Evolutionary conservation across 257 asterid species (phyloP), one percentile per base, ranked within the genome.

Genomic region (Nicotiana tomentosiformis): DNA sequence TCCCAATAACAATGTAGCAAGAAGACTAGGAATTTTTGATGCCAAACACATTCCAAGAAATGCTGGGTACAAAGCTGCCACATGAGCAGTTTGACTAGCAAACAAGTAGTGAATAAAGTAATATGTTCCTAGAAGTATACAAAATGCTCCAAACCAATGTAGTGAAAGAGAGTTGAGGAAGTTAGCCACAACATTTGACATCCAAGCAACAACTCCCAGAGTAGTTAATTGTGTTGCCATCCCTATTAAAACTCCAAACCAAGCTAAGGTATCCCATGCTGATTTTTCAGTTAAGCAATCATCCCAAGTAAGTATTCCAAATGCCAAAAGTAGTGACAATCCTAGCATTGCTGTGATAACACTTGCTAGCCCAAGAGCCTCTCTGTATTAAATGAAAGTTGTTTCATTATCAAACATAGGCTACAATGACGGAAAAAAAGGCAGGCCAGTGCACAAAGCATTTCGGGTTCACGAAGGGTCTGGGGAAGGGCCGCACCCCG

Each of bases 41-140:
- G 93, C 98, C 79, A 95, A 78, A 67, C 88, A 97, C 97, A 95
- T 94, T 0, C 88, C 90, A 3, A 95, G 97, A 80, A 95, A 95
- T 0, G 97, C 99, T 0, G 97, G 91, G 87, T 90, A 95, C 5
- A 95, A 85, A 8, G 99, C 99, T 37, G 97, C 97, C 29, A 93
- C 98, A 66, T 95, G 99, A 4, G 97, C 99, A 12, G 99, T 95
- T 80, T 95, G 98, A 61, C 99, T 87, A 1, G 99, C 99, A 77
- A 95, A 95, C 32, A 95, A 80, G 85, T 95, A 94, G 81, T 95
- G 99, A 83, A 91, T 87, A 74, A 92, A 86, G 90, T 94, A 95
- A 82, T 94, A 95, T 7, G 88, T 65, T 29, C 85, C 6, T 69
- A 94, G 98, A 72, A 95, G 97, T 82, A 95, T 70, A 77, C 83